Base-by-base conservation (phyloP, 2,329 filamentous ascomycete species). In the Zymoseptoria brevis region DNA sequence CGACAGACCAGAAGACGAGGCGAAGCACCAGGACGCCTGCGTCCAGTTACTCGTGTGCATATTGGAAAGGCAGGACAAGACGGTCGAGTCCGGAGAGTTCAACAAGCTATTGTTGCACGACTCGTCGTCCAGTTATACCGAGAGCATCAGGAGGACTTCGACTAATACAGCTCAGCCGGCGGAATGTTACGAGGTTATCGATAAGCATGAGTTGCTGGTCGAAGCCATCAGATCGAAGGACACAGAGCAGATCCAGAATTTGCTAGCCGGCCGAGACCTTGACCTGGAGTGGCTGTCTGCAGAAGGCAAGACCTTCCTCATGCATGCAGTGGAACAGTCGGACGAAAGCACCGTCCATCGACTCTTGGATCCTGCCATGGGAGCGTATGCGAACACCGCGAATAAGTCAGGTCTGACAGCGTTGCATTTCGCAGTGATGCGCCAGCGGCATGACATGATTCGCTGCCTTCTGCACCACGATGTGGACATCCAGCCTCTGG, bases 241-340 rank as follows among this genome's bases (percentile, higher is more conserved):
- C 50, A 22, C 41, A 3, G 60, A 63, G 8, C 57, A 65, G 35
- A 56, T 64, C 26, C 54, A 63, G 45, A 52, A 13, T 8, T 22
- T 61, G 16, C 21, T 64, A 21, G 51, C 57, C n/a, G 53, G 50
- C 16, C 26, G 41, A 19, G 62, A 61, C 29, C 50, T 66, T 22
- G 49, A 62, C 55, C 35, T 66, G 7, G 62, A 65, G 50, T 53
- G 59, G 21, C 26, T 58, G 5, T 60, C 56, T 29, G 58, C 50
- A 22, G 45, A 62, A 16, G 57, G 62, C 45, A 67, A 64, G 56
- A 64, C 64, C 4, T 41, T 63, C 13, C 57, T 67, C 8, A 61
- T 67, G 53, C 60, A 66, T 54, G 64, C 63, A 1, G 64, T 67
- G 8, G 63, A 65, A 41, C 54, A 54, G 16, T 35, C 50, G 13